Evolutionary conservation across 2,329 filamentous ascomycete genomes (phyloP), one percentile per base, ranked within the genome.

Genomic region (Aspergillus costaricaensis): DNA sequence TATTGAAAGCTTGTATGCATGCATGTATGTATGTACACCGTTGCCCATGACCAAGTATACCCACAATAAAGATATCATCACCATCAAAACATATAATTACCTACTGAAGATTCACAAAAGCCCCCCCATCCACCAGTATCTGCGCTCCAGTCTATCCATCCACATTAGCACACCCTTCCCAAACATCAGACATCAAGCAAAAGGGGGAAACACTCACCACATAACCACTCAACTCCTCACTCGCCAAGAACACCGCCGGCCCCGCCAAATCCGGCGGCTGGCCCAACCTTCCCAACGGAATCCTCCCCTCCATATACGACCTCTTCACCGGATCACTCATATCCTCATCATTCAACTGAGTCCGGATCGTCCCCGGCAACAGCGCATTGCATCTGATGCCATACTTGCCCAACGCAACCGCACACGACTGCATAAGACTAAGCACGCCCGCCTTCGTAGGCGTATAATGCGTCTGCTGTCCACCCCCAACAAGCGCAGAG

Each of bases 101-200:
- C 47, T 62, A 94, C 76, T 95, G 91, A 68, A 96, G 79, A 76
- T 96, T 96, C 15, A 96, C 92, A 81, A 95, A 96, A 63, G 94
- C 75, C 0, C 93, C 92, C 10, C 92, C 93, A 76, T 96, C 92
- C 14, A 96, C 92, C 64, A 96, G 75, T 67, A 96, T 72, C 76
- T 95, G 91, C 15, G 91, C 88, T 0, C 92, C 92, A 61, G 87
- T 94, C 78, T 83, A 60, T 55, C 17, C 44, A 27, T 17, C 51
- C 21, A 57, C 52, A n/a, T 49, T 55, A 27, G 39, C 15, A 39
- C 10, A 12, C 12, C 2, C 32, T 59, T 25, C 59, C 19, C 9
- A 58, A 19, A 38, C 12, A 17, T 17, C 55, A 3, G 59, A 25
- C 47, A n/a, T n/a, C n/a, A n/a, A n/a, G n/a, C n/a, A n/a, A n/a